Percentiles rank a stretch among this genome's conserved stretches.
Conservation (phyloP, 1,139 yeast genomes). For the Candida sp. region DNA sequence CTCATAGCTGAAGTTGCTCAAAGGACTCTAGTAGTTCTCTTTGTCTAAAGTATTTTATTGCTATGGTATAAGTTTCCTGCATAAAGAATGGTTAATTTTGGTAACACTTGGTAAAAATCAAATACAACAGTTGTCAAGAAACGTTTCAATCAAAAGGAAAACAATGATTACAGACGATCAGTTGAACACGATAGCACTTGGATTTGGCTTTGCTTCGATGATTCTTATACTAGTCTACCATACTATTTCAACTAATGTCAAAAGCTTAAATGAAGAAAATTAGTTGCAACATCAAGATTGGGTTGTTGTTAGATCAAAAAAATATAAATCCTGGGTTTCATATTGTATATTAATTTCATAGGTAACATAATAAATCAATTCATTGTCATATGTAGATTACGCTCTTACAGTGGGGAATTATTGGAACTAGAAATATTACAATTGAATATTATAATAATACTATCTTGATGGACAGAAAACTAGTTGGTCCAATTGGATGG, state of each 20-base stretch:
- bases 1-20: slow-evolving; percentile 7
- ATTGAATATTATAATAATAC: too few species aligned
- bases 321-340: not conserved
- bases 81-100: not conserved
- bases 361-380: not conserved
- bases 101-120: not conserved
- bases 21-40: too few species aligned
- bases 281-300: not conserved
- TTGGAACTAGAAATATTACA: too few species aligned
- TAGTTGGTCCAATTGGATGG: too few species aligned
- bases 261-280: slow-evolving; percentile 10
- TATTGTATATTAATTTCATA: not conserved
- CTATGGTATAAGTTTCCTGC: not conserved
- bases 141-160: too few species aligned
- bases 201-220: slow-evolving; percentile 75
- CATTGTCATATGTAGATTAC: too few species aligned
- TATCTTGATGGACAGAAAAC: too few species aligned
- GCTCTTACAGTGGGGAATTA: too few species aligned
- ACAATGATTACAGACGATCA: slow-evolving; percentile 80
- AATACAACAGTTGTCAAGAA: not conserved
- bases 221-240: slow-evolving; percentile 72
- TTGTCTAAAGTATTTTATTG: too few species aligned
- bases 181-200: slow-evolving; percentile 67
- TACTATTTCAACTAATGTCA: slow-evolving; percentile 44
- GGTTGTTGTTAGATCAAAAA: not conserved